These are phyloP conservation scores for Starmerella gropengiesseri DNA, from an alignment of 805 yeast species.

Conservation along the genomic window DNA sequence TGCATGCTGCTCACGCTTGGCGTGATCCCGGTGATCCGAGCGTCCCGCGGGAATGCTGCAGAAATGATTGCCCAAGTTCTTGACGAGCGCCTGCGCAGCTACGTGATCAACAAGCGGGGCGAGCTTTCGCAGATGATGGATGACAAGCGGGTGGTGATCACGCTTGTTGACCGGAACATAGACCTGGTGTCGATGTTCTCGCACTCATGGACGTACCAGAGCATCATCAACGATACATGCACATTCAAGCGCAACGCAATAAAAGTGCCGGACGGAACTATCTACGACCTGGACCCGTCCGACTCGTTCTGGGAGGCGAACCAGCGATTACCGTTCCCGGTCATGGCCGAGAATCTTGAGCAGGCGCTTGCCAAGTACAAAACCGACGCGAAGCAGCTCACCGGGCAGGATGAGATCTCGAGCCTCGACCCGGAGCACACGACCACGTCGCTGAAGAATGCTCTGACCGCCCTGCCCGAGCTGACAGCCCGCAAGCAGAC, in stretches of 20 bases:
- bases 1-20: slow-evolving; percentile 68
- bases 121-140: slow-evolving; percentile 17
- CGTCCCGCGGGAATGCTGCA: slow-evolving; percentile 90
- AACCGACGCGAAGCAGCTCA: slow-evolving; percentile 75
- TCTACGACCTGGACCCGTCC: slow-evolving; percentile 79
- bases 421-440: slow-evolving; percentile 61
- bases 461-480: slow-evolving; percentile 86
- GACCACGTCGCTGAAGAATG: slow-evolving; percentile 65
- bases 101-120: slow-evolving; percentile 62
- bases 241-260: slow-evolving; percentile 73
- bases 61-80: slow-evolving; percentile 82
- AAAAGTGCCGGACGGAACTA: slow-evolving; percentile 37
- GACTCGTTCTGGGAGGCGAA: slow-evolving; percentile 88
- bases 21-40: slow-evolving; percentile 77
- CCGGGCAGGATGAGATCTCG: slow-evolving; percentile 58
- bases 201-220: slow-evolving; percentile 96
- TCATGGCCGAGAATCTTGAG: slow-evolving; percentile 96
- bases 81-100: slow-evolving; percentile 75
- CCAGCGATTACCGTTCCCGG: slow-evolving; percentile 87
- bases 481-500: slow-evolving; percentile 76
- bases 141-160: slow-evolving; percentile 51
- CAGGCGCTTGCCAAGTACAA: slow-evolving; percentile 69
- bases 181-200: slow-evolving; percentile 90
- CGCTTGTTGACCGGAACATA: slow-evolving; percentile 76
- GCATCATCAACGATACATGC: slow-evolving; percentile 89